Evolutionary conservation across 164 flowering plant genomes (phyloP), one percentile per base, ranked within the genome.

Genomic region (Annona squamosa): DNA sequence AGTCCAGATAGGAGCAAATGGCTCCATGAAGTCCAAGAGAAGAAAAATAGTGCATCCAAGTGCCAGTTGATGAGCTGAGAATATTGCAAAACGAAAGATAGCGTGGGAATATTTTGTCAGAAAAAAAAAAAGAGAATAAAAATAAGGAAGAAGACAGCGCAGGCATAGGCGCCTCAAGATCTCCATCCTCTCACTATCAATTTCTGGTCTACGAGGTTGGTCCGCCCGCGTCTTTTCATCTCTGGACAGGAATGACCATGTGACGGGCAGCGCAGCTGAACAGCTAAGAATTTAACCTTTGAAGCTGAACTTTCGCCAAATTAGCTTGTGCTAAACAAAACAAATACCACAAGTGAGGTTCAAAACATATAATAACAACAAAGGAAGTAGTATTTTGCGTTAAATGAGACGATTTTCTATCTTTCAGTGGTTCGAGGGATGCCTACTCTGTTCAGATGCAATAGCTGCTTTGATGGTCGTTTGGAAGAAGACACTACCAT

Each of bases 371-470:
- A 17, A 70, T 7, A 17, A 44, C 71, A 42, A 6, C n/a, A 17
- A n/a, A 61, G 72, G 44, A 16, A 3, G 37, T 56, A 13, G 13
- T 45, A 17, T 17, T 5, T 19, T 7, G n/a, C 17, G 47, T 52
- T 47, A 62, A 68, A 9, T 7, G 37, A 26, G 37, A 26, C 37
- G 37, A 26, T 26, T 26, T 26, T 26, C 37, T 26, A 0, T 26
- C 37, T 26, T 26, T 26, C 37, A 26, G 46, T 46, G 46, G 47
- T 45, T 1, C 42, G 46, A 66, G 65, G 7, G n/a, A 46, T 67
- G 19, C 82, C 74, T 82, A 91, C 96, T 86, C 82, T 91, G 87
- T 68, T 89, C 93, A 44, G 77, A 84, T 46, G 86, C 76, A 3
- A 78, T 82, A 77, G 90, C 96, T 76, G 86, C 84, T 69, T 77